Evolutionary conservation across 768 basidiomycete genomes (phyloP), one percentile per base, ranked within the genome.

Genomic region (Suillus clintonianus): DNA sequence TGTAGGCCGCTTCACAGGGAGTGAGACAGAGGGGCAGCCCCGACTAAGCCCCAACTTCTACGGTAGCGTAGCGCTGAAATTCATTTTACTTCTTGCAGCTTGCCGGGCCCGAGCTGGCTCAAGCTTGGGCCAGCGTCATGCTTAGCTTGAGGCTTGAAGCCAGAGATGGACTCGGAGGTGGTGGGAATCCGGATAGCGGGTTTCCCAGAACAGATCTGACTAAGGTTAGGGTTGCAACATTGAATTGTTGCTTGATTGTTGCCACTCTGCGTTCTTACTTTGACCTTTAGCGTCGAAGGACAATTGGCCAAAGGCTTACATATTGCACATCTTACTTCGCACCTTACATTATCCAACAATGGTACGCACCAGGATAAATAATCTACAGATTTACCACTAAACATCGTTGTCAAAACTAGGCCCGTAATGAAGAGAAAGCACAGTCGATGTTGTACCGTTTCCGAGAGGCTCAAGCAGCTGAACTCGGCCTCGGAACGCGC

Each of bases 391-490:
- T 3, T 3, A 27, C 9, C 17, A 27, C 37, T 39, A 11, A 57
- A 24, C 37, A 5, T 11, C 22, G 1, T 39, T 17, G 34, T 56
- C 15, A 24, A 4, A 24, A 55, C 3, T 67, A 94, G 95, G 95
- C 96, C 65, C 91, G 96, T 77, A 98, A 99, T 90, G 92, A 95
- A 76, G 97, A 98, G 78, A 99, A 98, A 76, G 94, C 95, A 1
- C 95, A 97, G 77, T 94, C 91, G 19, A 95, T 94, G 91, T 83
- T 94, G 36, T 94, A 94, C 74, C 92, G 95, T 63, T 98, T 99
- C 79, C 91, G 97, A 61, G 95, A 99, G 79, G 92, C 94, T 51
- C 97, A 99, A 74, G 95, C 94, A 0, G 91, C 92, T 39, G 96
- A 98, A 81, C 89, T 99, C 69, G 96, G 97, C 42, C 85, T 99